Base-by-base conservation (phyloP, 108 stramenopile genomes). In the Cylindrotheca fusiformis region DNA sequence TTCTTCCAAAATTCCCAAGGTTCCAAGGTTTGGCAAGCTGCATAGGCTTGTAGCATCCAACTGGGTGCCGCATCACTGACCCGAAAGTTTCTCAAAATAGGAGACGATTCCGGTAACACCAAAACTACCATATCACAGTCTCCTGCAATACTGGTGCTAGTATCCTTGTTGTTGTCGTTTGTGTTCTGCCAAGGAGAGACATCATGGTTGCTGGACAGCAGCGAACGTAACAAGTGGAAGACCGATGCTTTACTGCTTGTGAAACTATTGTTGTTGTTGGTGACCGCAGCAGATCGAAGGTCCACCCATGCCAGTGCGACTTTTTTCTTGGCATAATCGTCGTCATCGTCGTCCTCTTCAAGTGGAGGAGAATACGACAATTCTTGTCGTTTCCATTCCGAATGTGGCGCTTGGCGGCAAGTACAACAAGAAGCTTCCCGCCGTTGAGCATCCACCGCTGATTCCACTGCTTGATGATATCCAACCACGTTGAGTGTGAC, bases 1-100 rank as follows among this genome's bases (percentile, higher is more conserved):
- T 20, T 18, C 0, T 10, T 0, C 52, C 21, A 18, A 44, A 18
- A 19, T 20, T 48, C 54, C n/a, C 27, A 32, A 31, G 31, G 45
- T 21, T 70, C 52, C 50, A 79, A 3, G 19, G 36, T 20, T 14
- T 41, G 6, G 36, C 36, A 41, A 6, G 14, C 36, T 5, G 69
- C 45, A 44, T 28, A 60, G 12, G 60, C 48, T 45, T 84, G 74
- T 6, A 80, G 49, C 51, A 55, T 75, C 71, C 76, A 84, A 17
- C 78, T 76, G 2, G 83, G 83, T 58, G 59, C 68, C 10, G 60
- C 73, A 64, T 84, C 79, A 31, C 64, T 64, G n/a, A 76, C 72
- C 12, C 79, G 75, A 65, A 84, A 75, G 2, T 74, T 44, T 48
- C 44, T 36, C 36, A 79, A 21, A 20, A 47, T 48, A 21, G 63